Evolutionary conservation across 2,329 filamentous ascomycete species (phyloP).

Genomic region (Didymella glomerata): DNA sequence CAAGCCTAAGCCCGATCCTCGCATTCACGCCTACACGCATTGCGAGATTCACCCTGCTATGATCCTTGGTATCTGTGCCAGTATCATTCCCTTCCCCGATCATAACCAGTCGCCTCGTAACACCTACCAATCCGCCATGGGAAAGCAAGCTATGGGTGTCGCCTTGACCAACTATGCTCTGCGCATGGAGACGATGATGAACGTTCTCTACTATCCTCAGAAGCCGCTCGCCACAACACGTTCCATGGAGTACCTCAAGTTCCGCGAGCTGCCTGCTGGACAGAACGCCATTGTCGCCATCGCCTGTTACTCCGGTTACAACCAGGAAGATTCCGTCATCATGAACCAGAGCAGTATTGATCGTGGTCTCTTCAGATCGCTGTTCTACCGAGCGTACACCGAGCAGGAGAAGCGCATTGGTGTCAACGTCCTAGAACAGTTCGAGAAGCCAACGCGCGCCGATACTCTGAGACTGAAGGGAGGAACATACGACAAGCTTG

Average conservation of each 20-base stretch:
- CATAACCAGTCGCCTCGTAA: constrained; percentile 99
- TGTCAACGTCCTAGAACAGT: constrained; percentile 89
- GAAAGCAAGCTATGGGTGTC: constrained; percentile 99
- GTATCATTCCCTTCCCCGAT: constrained; percentile 99
- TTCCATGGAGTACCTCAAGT: constrained; percentile 98
- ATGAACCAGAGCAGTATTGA: constrained; percentile 99
- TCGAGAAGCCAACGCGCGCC: constrained; percentile 90
- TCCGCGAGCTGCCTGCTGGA: constrained; percentile 93
- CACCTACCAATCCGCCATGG: constrained; percentile 99
- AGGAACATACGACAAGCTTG: constrained; percentile 95
- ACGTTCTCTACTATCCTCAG: constrained; percentile 98
- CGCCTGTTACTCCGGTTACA: constrained; percentile 96
- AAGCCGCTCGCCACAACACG: constrained; percentile 95
- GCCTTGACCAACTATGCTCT: constrained; percentile 97
- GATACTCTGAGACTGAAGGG: constrained; percentile 94
- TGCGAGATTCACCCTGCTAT: constrained; percentile 99
- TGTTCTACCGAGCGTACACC: constrained; percentile 97
- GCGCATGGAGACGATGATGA: constrained; percentile 99
- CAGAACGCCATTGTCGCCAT: constrained; percentile 99
- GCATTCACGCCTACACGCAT: constrained; percentile 92
- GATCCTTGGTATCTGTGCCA: constrained; percentile 97
- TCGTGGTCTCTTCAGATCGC: constrained; percentile 92
- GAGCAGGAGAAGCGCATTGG: constrained; percentile 97
- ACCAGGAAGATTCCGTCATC: constrained; percentile 99
- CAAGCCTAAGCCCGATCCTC: constrained; percentile 85